These are phyloP conservation scores for Acanthamoeba sp. DNA, from an alignment of 208 protist species.

Conservation along the genomic window DNA sequence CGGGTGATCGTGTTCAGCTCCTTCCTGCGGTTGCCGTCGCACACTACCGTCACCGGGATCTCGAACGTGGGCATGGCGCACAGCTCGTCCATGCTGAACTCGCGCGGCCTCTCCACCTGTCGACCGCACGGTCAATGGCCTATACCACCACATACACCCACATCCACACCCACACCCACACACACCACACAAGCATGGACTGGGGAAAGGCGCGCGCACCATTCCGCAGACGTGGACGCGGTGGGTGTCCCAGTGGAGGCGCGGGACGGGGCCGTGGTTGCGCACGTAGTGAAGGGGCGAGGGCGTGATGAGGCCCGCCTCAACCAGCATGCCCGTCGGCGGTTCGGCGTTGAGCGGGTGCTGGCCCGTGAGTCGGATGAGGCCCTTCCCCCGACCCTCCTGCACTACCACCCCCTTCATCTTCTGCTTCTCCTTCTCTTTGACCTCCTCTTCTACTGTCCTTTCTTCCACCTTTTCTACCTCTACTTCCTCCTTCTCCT, in stretches of 20 bases:
- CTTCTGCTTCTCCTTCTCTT: background rate
- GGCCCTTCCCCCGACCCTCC: background rate
- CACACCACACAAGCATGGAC: constrained; percentile 85
- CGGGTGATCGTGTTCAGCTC: constrained; percentile 79
- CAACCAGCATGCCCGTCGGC: constrained; percentile 76
- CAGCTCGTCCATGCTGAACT: constrained; percentile 89
- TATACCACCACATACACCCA: no score
- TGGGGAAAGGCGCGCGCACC: background rate
- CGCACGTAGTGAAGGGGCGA: constrained; percentile 91
- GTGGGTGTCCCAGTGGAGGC: constrained; percentile 29
- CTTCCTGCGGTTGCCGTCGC: constrained; percentile 90
- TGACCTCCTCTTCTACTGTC: background rate
- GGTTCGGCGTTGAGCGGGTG: constrained; percentile 91
- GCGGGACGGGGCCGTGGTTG: constrained; percentile 81
- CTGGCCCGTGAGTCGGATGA: constrained; percentile 79
- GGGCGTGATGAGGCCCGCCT: constrained; percentile 87
- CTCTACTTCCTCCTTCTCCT: background rate
- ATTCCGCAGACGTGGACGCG: constrained; percentile 22
- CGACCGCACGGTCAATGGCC: background rate
- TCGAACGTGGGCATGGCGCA: constrained; percentile 78
- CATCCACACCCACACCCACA: no score
- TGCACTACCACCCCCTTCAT: constrained; percentile 24
- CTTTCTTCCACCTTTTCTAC: background rate
- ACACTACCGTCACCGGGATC: constrained; percentile 82
- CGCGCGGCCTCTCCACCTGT: constrained; percentile 41